Base-by-base conservation (phyloP, 306 rosid genomes). In the Vicia sativa region DNA sequence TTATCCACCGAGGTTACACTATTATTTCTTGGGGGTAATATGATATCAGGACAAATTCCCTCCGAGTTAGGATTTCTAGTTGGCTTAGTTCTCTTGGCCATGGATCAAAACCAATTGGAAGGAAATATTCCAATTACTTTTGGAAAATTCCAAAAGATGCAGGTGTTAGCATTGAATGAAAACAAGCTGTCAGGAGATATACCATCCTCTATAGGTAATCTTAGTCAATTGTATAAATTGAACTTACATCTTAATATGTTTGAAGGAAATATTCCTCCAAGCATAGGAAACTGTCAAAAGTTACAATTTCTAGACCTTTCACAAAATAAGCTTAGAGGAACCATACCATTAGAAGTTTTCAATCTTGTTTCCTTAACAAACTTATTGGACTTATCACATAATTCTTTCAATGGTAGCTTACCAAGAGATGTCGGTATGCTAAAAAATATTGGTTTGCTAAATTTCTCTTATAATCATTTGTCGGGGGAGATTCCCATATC, bases 231-330 rank as follows among this genome's bases (percentile, higher is more conserved):
- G 25, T 25, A 1, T 44, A 0, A 0, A 1, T 72, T 78, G 15
- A 0, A 0, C 2, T 0, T 81, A 0, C 15, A 23, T 0, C 0
- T 0, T 0, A 81, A 78, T 70, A 56, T 46, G 16, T 57, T 81
- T 4, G 19, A 61, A 29, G 84, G 86, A 49, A 67, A 3, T 37
- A 70, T 81, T 70, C 77, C 86, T 43, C 26, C 41, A 6, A 52
- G 35, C 8, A 54, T 84, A 12, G 65, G 45, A 10, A 53, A 72
- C 0, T 74, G 71, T 34, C 9, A 60, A 46, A 21, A 21, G 2
- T 39, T 84, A 59, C 76, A 76, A 15, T 0, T 0, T 0, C 0
- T 81, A 8, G 9, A 55, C 3, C 25, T 81, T 21, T 68, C 65
- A 0, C 2, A 15, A 0, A 75, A 84, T 15, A 46, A 46, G 0